These are phyloP conservation scores for Podila verticillata DNA, from an alignment of 192 early-diverging fungal species.

Conservation along the genomic window DNA sequence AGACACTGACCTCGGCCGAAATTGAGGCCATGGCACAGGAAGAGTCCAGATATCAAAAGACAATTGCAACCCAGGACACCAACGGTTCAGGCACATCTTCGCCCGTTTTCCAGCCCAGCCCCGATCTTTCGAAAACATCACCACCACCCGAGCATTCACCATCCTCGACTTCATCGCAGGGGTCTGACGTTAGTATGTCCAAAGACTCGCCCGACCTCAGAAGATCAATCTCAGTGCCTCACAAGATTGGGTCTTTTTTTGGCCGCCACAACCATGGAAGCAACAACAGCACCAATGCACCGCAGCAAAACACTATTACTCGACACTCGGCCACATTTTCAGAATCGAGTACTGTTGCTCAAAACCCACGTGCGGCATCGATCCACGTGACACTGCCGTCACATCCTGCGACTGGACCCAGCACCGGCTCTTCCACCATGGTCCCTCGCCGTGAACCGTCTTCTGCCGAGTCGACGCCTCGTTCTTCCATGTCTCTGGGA, in stretches of 20 bases:
- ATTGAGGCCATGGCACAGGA: conserved; percentile 11
- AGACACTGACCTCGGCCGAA: not conserved
- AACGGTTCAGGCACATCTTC: conserved; percentile 35
- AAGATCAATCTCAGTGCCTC: conserved; percentile 24
- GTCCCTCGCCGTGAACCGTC: not conserved
- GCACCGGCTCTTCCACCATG: not conserved
- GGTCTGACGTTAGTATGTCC: not conserved
- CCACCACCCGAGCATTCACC: not conserved
- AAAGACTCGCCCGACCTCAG: conserved; percentile 6
- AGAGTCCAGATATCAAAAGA: conserved; percentile 27
- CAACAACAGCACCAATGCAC: not conserved
- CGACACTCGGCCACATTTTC: conserved; percentile 24
- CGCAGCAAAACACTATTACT: not conserved
- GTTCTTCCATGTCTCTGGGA: conserved; percentile 8
- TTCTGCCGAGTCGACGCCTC: not conserved
- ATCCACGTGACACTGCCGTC: not conserved
- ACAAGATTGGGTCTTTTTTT: conserved; percentile 36
- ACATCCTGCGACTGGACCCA: not conserved
- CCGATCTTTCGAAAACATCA: not conserved
- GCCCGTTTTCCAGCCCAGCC: conserved; percentile 5
- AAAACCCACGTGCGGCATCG: conserved; percentile 7
- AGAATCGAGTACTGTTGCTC: conserved; percentile 18
- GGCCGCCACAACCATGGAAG: conserved; percentile 9
- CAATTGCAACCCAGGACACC: conserved; percentile 9
- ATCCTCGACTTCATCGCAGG: not conserved